Base-by-base conservation (phyloP, 352 stramenopile genomes). In the Globisporangium abappressorium region DNA sequence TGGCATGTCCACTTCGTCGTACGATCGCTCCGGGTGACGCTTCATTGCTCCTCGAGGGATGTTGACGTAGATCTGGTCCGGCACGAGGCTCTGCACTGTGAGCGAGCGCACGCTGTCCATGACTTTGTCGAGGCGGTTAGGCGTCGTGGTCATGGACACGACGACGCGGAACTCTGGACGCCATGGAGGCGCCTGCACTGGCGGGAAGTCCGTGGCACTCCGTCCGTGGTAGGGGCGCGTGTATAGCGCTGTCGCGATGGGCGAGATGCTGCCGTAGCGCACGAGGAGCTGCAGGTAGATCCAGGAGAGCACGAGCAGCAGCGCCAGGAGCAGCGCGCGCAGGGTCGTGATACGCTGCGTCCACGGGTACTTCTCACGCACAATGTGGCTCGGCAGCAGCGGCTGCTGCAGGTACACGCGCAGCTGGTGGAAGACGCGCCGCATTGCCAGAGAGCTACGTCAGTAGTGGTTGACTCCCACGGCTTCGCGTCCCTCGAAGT, bases 21-120 rank as follows among this genome's bases (percentile, higher is more conserved):
- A 93, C 12, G 80, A 92, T 14, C 82, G 77, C 56, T 91, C 81
- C 4, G 81, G 84, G 55, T 91, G 82, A 36, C 86, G 73, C 74
- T 92, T 93, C 86, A 94, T 94, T 11, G 74, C 64, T 0, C 86
- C 86, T 36, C 75, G 66, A 0, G 86, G 84, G 57, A 94, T 77
- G 67, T 94, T 90, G 11, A 93, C 70, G 71, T 94, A 93, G 64
- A 94, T 92, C 68, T 89, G 81, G 66, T 93, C 82, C 7, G 85
- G 84, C 57, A 76, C 59, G 57, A 94, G 70, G 54, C 73, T 84
- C 71, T 94, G 86, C 41, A 70, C 58, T 5, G 76, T 61, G 5
- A 94, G 70, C 33, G 79, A 91, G n/a, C 72, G 67, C 57, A 94
- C 76, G 63, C 76, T 91, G 71, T 93, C 69, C 77, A 93, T 90